Evolutionary conservation across 768 basidiomycete genomes (phyloP), one percentile per base, ranked within the genome.

Genomic region (Amanita brunnescens): DNA sequence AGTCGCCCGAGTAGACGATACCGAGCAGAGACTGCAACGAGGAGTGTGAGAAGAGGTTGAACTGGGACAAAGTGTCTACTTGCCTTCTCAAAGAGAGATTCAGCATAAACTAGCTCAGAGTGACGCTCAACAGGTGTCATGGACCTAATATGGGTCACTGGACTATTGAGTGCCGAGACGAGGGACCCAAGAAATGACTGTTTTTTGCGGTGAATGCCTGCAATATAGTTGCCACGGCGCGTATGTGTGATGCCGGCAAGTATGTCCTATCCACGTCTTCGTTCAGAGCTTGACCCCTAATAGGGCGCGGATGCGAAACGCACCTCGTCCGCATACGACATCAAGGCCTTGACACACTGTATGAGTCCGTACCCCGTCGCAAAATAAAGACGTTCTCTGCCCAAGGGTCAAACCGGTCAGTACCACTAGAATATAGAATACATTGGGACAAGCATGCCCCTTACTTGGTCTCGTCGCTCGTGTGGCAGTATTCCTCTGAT

Each of bases 31-130:
- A 85, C 80, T 91, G 47, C 42, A 9, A 13, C 21, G 24, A 18
- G 33, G 3, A 18, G 16, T 34, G 13, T 44, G 18, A 24, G 14
- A 45, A 12, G 9, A 10, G 5, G n/a, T 20, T n/a, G n/a, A n/a
- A n/a, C 16, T 2, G 8, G 3, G 54, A 20, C 35, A 41, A 29
- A 26, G n/a, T n/a, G n/a, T n/a, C 16, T 18, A 30, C 57, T 18
- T 38, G 68, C 67, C 64, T 75, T 78, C 54, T 76, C 73, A 49
- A 77, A 78, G 30, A 92, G 65, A 53, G 80, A 85, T 66, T 98
- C 95, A 0, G 92, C 93, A 49, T 87, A 96, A 2, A 89, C 83
- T 18, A 97, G 74, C 67, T 97, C 94, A 0, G 94, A 93, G 56
- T 96, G 93, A 29, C 88, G 75, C 64, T 95, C 85, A 1, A 91